These are phyloP conservation scores for Helianthus annuus DNA, from an alignment of 129 eudicot genomes.

Conservation along the genomic window DNA sequence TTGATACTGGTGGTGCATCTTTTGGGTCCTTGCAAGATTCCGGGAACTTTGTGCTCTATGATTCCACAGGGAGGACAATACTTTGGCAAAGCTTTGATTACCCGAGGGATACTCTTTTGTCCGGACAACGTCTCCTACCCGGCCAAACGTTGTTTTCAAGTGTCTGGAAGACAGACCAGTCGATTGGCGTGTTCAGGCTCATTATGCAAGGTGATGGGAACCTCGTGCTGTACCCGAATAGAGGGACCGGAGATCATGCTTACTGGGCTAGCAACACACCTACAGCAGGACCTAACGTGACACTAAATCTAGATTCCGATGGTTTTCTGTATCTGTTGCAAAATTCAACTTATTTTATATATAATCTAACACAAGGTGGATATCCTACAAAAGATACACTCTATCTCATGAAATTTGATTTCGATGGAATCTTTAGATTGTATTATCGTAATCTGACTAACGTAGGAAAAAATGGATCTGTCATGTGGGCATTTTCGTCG, in stretches of 20 bases:
- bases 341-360: slow-evolving; percentile 9
- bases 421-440: slow-evolving; percentile 46
- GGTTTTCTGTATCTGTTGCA: slow-evolving; percentile 36
- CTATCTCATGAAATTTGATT: slow-evolving; percentile 41
- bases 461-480: slow-evolving; percentile 2
- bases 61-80: not conserved
- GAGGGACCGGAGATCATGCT: not conserved
- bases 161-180: slow-evolving; percentile 23
- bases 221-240: slow-evolving; percentile 46
- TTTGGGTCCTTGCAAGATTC: slow-evolving; percentile 51
- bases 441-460: slow-evolving; percentile 22
- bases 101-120: slow-evolving; percentile 47
- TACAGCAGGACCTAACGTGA: slow-evolving; percentile 11
- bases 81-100: slow-evolving; percentile 47
- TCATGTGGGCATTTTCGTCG: slow-evolving; percentile 12
- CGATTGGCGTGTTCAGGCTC: slow-evolving; percentile 41
- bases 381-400: slow-evolving; percentile 15
- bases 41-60: slow-evolving; percentile 41
- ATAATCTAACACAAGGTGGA: slow-evolving; percentile 27
- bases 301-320: slow-evolving; percentile 37
- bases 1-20: slow-evolving; percentile 9
- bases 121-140: slow-evolving; percentile 25
- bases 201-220: slow-evolving; percentile 48
- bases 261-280: slow-evolving; percentile 18
- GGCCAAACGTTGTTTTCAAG: slow-evolving; percentile 30